Percentiles rank a stretch among this genome's conserved stretches.
These are phyloP conservation scores for Didymella sp. DNA, from an alignment of 2,329 filamentous ascomycete genomes.

Conservation along the genomic window DNA sequence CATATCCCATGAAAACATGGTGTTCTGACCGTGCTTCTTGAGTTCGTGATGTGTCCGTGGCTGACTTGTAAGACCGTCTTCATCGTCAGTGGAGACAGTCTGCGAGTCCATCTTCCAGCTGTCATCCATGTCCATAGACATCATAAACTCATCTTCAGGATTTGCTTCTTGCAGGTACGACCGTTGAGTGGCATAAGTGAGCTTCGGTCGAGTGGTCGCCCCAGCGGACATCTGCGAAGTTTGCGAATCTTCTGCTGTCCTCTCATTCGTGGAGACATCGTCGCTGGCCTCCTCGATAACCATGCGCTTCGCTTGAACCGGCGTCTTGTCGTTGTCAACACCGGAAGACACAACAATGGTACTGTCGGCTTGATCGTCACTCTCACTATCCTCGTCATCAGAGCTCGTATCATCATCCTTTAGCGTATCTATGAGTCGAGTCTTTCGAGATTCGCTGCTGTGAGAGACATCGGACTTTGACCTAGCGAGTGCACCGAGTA, in stretches of 20 bases:
- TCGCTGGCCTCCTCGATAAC: not conserved
- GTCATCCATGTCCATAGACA: slow-evolving; percentile 46
- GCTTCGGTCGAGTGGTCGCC: slow-evolving; percentile 47
- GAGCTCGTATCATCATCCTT: slow-evolving; percentile 36
- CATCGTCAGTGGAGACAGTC: slow-evolving; percentile 53
- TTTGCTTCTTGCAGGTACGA: slow-evolving; percentile 65
- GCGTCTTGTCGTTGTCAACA: slow-evolving; percentile 1
- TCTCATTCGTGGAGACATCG: slow-evolving; percentile 33
- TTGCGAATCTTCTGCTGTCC: slow-evolving; percentile 33
- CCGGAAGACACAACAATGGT: not conserved
- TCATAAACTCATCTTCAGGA: slow-evolving; percentile 49
- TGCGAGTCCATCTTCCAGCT: slow-evolving; percentile 28
- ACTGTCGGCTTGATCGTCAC: slow-evolving; percentile 31
- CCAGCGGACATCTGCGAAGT: slow-evolving; percentile 32
- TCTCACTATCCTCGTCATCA: slow-evolving; percentile 36
- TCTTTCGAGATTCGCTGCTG: slow-evolving; percentile 33
- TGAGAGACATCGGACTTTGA: slow-evolving; percentile 45
- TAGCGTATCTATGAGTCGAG: slow-evolving; percentile 43
- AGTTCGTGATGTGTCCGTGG: slow-evolving; percentile 68
- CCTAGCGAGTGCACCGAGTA: slow-evolving; percentile 34
- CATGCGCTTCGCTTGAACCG: not conserved
- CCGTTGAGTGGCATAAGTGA: slow-evolving; percentile 66
- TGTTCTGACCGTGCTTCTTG: slow-evolving; percentile 64
- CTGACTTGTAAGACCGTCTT: slow-evolving; percentile 47
- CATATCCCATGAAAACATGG: slow-evolving; percentile 62